phyloP scores from a whole-genome alignment of 768 basidiomycete genomes.

The Lentinus brumalis region DNA sequence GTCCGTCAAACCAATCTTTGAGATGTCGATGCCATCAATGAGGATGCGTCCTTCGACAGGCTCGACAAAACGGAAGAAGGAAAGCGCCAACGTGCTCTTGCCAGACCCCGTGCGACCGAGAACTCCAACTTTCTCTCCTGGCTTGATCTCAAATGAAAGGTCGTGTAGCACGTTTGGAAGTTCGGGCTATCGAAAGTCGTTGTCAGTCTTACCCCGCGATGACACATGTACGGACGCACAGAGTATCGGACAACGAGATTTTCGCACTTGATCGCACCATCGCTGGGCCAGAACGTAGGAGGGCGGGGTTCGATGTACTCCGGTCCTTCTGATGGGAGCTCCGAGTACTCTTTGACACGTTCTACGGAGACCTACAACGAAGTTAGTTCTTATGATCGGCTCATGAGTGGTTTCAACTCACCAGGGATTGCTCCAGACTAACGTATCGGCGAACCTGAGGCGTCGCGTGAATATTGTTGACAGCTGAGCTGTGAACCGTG shows the following conservation, averaged over 20 bases:
- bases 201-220: conserved; percentile 9
- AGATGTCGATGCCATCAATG: conserved; percentile 80
- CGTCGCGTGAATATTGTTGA: conserved; percentile 1
- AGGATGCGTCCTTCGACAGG: conserved; percentile 73
- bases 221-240: conserved; percentile 42
- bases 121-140: conserved; percentile 82
- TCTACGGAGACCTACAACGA: conserved; percentile 71
- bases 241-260: conserved; percentile 78
- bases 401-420: conserved; percentile 32
- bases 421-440: conserved; percentile 91
- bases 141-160: conserved; percentile 69
- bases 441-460: conserved; percentile 73
- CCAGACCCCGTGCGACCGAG: conserved; percentile 68
- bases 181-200: conserved; percentile 58
- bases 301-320: conserved; percentile 91
- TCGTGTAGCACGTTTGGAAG: conserved; percentile 84
- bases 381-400: not conserved
- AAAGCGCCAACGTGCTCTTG: conserved; percentile 80
- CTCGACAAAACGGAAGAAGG: conserved; percentile 92
- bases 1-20: conserved; percentile 79
- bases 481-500: not conserved
- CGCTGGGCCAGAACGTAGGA: conserved; percentile 73
- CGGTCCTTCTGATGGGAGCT: conserved; percentile 71
- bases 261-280: conserved; percentile 69
- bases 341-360: conserved; percentile 90